Percentiles rank a stretch among this genome's conserved stretches.
phyloP scores from a whole-genome alignment of 805 yeast genomes.

The Cyberlindnera saturnus region DNA sequence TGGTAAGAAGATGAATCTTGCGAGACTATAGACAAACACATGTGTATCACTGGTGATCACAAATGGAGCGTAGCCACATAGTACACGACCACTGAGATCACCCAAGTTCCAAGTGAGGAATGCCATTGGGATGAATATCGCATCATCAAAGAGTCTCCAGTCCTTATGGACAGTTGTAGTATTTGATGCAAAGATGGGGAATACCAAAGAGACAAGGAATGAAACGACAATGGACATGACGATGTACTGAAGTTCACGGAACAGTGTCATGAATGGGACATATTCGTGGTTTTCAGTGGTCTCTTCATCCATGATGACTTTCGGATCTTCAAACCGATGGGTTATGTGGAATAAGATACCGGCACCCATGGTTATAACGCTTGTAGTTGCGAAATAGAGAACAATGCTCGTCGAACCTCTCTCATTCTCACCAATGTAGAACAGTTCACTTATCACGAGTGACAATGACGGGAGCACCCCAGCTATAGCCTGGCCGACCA shows the following conservation, averaged over 20 bases:
- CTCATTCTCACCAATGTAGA: constrained; percentile 20
- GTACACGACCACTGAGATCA: constrained; percentile 71
- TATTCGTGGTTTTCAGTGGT: constrained; percentile 21
- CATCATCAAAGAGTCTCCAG: constrained; percentile 19
- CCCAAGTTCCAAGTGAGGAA: constrained; percentile 87
- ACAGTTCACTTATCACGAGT: constrained; percentile 47
- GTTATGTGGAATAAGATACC: constrained; percentile 34
- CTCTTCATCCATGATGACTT: constrained; percentile 7
- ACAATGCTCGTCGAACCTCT: constrained; percentile 22
- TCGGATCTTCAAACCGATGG: constrained; percentile 20
- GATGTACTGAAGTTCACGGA: constrained; percentile 56
- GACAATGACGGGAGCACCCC: constrained; percentile 87
- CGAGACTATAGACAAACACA: constrained; percentile 48
- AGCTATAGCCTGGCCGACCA: constrained; percentile 93
- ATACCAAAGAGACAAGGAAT: constrained; percentile 67
- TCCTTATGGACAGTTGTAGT: constrained; percentile 44
- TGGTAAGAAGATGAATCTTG: constrained; percentile 60
- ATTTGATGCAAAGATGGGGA: constrained; percentile 85
- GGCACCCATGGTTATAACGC: constrained; percentile 38
- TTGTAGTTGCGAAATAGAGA: constrained; percentile 45
- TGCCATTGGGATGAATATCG: constrained; percentile 65
- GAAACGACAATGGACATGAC: constrained; percentile 67
- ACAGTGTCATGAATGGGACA: constrained; percentile 55
- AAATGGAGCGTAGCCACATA: constrained; percentile 45
- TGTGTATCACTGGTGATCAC: constrained; percentile 37